phyloP scores from a whole-genome alignment of 2,329 filamentous ascomycete genomes.

The Aspergillus piperis region DNA sequence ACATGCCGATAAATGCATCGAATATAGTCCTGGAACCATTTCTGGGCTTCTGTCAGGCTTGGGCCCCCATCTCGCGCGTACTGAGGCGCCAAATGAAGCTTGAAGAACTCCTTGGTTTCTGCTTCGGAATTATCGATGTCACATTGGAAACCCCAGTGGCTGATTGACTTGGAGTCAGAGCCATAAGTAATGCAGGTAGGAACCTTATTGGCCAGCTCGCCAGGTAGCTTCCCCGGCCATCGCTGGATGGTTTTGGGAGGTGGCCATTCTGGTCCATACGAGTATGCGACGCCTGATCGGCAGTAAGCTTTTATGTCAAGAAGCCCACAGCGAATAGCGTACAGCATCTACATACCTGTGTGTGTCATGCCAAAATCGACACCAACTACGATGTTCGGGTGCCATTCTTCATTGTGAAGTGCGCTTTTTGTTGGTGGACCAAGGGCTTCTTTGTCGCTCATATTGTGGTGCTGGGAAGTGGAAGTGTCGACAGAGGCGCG shows the following conservation, averaged over 20 bases:
- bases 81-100: conserved; percentile 36
- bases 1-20: conserved; percentile 37
- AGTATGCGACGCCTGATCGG: conserved; percentile 38
- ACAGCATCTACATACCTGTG: conserved; percentile 18
- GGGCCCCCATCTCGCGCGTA: conserved; percentile 29
- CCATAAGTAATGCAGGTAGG: conserved; percentile 34
- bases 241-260: conserved; percentile 38
- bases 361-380: conserved; percentile 36
- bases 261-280: conserved; percentile 36
- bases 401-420: conserved; percentile 17
- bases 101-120: conserved; percentile 40
- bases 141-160: conserved; percentile 40
- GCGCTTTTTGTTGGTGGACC: neutral
- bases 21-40: conserved; percentile 38
- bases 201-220: conserved; percentile 39
- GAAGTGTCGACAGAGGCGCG: too few relatives aligned
- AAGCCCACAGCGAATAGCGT: too few relatives aligned
- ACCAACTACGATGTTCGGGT: conserved; percentile 29
- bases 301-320: neutral
- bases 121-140: conserved; percentile 32
- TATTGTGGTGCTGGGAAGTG: neutral
- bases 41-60: conserved; percentile 26
- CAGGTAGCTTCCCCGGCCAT: conserved; percentile 34
- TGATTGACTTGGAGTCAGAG: conserved; percentile 11
- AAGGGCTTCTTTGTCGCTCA: conserved; percentile 9